Evolutionary conservation across 23 red algal genomes (phyloP).

Genomic region (Cyanidiococcus yangmingshanensis): DNA sequence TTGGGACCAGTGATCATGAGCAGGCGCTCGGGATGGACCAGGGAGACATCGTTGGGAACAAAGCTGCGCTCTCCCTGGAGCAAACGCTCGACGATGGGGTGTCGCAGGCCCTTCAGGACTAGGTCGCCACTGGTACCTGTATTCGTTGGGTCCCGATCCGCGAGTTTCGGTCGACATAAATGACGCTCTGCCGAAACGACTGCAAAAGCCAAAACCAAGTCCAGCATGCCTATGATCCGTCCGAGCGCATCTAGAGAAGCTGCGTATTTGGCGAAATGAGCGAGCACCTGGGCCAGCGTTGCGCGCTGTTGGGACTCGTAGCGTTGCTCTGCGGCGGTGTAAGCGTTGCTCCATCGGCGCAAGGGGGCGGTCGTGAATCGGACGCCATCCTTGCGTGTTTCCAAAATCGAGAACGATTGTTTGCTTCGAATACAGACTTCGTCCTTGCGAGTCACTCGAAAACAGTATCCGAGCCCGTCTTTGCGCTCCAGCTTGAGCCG

Average conservation of each 20-base stretch:
- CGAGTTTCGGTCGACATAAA: constrained; percentile 14
- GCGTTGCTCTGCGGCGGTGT: constrained; percentile 36
- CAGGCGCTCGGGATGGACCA: constrained; percentile 33
- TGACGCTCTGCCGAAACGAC: constrained; percentile 26
- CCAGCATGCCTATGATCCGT: constrained; percentile 47
- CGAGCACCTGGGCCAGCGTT: constrained; percentile 53
- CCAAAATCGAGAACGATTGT: constrained; percentile 49
- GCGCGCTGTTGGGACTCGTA: constrained; percentile 49
- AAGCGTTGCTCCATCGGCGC: constrained; percentile 33
- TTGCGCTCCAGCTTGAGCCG: constrained; percentile 79
- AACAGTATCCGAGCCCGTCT: constrained; percentile 69
- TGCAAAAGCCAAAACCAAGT: constrained; percentile 78
- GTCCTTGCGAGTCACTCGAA: constrained; percentile 76
- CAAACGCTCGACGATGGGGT: constrained; percentile 86
- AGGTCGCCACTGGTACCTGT: constrained; percentile 31
- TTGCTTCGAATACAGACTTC: constrained; percentile 79
- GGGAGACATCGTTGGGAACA: constrained; percentile 71
- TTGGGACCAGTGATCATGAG: constrained; percentile 91
- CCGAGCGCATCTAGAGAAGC: constrained; percentile 44
- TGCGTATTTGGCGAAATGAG: constrained; percentile 61
- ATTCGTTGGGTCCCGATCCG: constrained; percentile 35
- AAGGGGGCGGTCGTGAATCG: constrained; percentile 58
- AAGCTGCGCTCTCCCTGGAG: constrained; percentile 51
- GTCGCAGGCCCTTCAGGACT: constrained; percentile 38
- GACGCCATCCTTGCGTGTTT: constrained; percentile 93